These are phyloP conservation scores for Trichoderma sp. DNA, from an alignment of 2,329 filamentous ascomycete genomes.

Conservation along the genomic window DNA sequence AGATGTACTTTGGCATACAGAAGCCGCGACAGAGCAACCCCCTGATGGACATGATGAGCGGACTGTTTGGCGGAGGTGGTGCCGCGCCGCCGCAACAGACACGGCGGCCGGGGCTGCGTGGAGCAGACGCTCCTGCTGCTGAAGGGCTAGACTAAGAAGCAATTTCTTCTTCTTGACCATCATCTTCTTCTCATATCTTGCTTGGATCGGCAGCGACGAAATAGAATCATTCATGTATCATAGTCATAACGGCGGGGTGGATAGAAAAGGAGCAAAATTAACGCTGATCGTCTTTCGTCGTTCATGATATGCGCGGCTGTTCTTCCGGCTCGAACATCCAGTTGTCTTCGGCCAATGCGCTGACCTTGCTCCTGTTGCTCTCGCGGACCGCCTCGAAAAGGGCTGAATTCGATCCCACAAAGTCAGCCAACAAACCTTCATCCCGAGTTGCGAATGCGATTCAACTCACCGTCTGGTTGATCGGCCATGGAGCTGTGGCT, in stretches of 20 bases:
- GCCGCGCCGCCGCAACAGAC: constrained; percentile 40
- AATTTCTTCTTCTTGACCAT: background rate
- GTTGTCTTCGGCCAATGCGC: constrained; percentile 73
- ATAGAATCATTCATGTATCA: constrained; percentile 25
- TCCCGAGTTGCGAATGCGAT: background rate
- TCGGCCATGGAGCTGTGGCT: constrained; percentile 55
- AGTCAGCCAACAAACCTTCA: background rate
- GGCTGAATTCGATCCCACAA: constrained; percentile 45
- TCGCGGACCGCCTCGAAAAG: constrained; percentile 67
- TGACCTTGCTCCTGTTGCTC: constrained; percentile 70
- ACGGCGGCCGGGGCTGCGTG: constrained; percentile 42
- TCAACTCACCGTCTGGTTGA: constrained; percentile 61
- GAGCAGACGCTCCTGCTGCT: constrained; percentile 46
- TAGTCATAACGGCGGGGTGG: constrained; percentile 27
- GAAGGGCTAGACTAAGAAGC: constrained; percentile 57
- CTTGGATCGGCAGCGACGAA: background rate
- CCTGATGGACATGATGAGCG: constrained; percentile 97
- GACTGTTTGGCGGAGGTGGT: constrained; percentile 78
- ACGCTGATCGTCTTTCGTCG: constrained; percentile 1
- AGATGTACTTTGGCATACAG: constrained; percentile 95
- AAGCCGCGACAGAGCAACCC: constrained; percentile 88
- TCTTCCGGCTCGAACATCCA: constrained; percentile 86
- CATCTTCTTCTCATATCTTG: background rate
- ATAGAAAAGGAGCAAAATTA: background rate
- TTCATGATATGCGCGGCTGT: constrained; percentile 38